Evolutionary conservation across 2,329 filamentous ascomycete genomes (phyloP).

Genomic region (Neospermospora avenae): DNA sequence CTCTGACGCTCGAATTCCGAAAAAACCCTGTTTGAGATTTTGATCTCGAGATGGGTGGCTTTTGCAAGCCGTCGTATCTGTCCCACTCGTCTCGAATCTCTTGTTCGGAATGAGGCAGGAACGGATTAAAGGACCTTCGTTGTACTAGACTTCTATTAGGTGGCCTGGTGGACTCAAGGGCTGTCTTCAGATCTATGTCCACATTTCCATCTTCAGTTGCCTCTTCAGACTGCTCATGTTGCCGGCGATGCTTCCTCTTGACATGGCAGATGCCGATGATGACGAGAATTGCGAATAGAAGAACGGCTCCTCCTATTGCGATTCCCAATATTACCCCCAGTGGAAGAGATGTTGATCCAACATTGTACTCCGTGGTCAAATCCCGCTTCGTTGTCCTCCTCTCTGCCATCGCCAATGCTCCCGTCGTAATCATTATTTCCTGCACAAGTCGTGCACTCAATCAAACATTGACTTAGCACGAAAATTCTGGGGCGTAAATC

Average conservation of each 20-base stretch:
- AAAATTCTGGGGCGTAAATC: background rate
- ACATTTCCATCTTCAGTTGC: conserved; percentile 7
- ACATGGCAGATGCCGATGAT: conserved; percentile 8
- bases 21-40: conserved; percentile 18
- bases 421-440: background rate
- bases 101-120: conserved; percentile 9
- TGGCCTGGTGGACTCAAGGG: conserved; percentile 14
- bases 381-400: background rate
- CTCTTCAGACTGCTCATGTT: conserved; percentile 4
- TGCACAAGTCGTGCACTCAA: background rate
- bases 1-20: conserved; percentile 23
- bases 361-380: conserved; percentile 1
- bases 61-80: conserved; percentile 5
- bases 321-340: conserved; percentile 21
- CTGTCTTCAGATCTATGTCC: conserved; percentile 28
- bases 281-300: conserved; percentile 12
- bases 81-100: conserved; percentile 6
- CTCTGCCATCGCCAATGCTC: background rate
- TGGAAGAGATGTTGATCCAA: conserved; percentile 15
- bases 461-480: background rate
- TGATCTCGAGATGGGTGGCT: conserved; percentile 14
- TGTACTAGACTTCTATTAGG: conserved; percentile 5
- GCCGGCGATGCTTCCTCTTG: conserved; percentile 17
- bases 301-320: conserved; percentile 17
- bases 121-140: conserved; percentile 14